Evolutionary conservation across 768 basidiomycete species (phyloP).

Genomic region (Tricholoma bakamatsutake): DNA sequence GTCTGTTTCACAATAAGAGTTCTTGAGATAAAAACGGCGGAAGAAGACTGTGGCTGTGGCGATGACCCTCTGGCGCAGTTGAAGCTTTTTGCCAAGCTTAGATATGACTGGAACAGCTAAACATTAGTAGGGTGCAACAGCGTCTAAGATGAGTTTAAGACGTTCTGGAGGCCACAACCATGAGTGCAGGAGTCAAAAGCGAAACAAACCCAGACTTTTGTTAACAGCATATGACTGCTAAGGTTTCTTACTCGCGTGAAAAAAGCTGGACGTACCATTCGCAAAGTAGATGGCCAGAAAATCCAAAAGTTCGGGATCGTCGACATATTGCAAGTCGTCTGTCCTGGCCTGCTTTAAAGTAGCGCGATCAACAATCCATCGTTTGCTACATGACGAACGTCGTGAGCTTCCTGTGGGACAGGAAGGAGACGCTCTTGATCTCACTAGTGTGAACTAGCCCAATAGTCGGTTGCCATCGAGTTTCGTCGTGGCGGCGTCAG

Average conservation of each 20-base stretch:
- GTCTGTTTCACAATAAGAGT: slow-evolving; percentile 93
- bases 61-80: slow-evolving; percentile 83
- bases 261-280: slow-evolving; percentile 45
- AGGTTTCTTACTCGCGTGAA: background rate
- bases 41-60: slow-evolving; percentile 96
- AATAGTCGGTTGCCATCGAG: slow-evolving; percentile 84
- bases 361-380: slow-evolving; percentile 86
- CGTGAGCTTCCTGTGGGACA: slow-evolving; percentile 7
- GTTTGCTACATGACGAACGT: slow-evolving; percentile 49
- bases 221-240: background rate
- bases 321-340: slow-evolving; percentile 75
- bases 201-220: background rate
- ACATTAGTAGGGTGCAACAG: background rate
- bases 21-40: slow-evolving; percentile 95
- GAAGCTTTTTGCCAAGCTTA: slow-evolving; percentile 79
- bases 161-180: background rate
- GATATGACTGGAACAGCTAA: slow-evolving; percentile 55
- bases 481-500: no score
- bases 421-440: slow-evolving; percentile 27
- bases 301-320: slow-evolving; percentile 69
- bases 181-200: background rate
- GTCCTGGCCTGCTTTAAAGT: slow-evolving; percentile 68
- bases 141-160: background rate
- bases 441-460: slow-evolving; percentile 88
- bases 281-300: slow-evolving; percentile 88